Evolutionary conservation across 495 filamentous ascomycete genomes (phyloP), one percentile per base, ranked within the genome.

Genomic region (Penicillium daleae): DNA sequence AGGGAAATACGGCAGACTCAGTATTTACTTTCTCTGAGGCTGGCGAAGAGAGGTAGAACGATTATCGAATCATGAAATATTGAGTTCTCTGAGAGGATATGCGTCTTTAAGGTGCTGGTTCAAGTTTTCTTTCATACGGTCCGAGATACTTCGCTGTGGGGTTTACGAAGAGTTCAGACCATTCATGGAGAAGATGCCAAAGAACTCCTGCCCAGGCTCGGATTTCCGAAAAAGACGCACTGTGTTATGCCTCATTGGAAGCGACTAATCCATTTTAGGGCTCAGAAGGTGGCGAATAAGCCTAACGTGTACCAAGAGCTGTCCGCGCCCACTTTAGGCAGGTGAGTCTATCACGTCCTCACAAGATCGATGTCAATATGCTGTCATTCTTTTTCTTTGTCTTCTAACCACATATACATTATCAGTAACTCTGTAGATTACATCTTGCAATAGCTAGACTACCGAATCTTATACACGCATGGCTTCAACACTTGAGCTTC

Each of bases 381-480:
- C 5, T 27, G 12, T n/a, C 46, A 49, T 26, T 29, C 5, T 13
- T 2, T 27, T 27, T 10, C n/a, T 7, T 12, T 5, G 0, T 15
- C 26, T 15, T 49, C 13, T 26, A 49, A 27, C 24, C 19, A 21
- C n/a, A 13, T n/a, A 27, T 4, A n/a, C 21, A 50, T 50, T 6
- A n/a, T 29, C 22, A 24, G 6, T 29, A 50, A 17, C 10, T 24
- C 7, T 2, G 6, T 61, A 44, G 35, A 49, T 22, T 59, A 56
- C 56, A 56, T 35, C 35, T 37, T 32, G 40, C 26, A 32, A 22
- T 4, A 10, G 2, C 7, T n/a, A 56, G 17, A 61, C 74, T 82
- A 97, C 66, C 94, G 85, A 57, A 93, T 82, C 82, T 98, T 99
- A 71, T 99, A 99, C 55, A 97, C 90, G 80, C 96, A 99, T 17